Conservation (phyloP, 306 rosid species). For the Abrus pulchellus region DNA sequence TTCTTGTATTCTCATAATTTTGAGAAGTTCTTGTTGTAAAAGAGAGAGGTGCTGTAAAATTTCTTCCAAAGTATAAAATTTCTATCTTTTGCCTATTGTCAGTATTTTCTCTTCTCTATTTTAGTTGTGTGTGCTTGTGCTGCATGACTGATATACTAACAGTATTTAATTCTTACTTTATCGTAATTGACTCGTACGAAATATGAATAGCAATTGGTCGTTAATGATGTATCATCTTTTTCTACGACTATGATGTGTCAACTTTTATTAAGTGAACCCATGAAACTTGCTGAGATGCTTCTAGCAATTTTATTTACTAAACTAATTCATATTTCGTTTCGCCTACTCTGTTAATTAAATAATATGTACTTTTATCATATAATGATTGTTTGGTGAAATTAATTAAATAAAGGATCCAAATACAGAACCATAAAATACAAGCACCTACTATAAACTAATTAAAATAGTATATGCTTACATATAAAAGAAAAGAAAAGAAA, state of each 20-base stretch:
- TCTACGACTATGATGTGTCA: background rate
- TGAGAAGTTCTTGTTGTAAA: too few relatives aligned
- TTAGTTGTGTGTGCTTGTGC: too few relatives aligned
- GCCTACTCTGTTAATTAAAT: too few relatives aligned
- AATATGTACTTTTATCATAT: background rate
- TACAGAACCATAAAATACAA: background rate
- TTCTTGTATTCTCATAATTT: too few relatives aligned
- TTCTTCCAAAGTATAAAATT: too few relatives aligned
- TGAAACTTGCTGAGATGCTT: slow-evolving; percentile 6
- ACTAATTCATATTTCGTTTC: background rate
- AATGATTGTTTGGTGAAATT: slow-evolving; percentile 9
- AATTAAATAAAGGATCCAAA: slow-evolving; percentile 1
- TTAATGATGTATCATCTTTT: background rate
- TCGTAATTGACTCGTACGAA: background rate
- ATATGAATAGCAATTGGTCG: background rate
- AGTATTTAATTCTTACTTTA: background rate
- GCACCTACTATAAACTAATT: background rate
- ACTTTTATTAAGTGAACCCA: background rate
- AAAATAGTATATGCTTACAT: background rate
- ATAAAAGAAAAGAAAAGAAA: too few relatives aligned
- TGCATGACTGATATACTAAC: too few relatives aligned
- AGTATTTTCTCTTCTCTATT: too few relatives aligned
- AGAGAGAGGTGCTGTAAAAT: too few relatives aligned
- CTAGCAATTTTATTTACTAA: background rate
- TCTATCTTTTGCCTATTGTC: too few relatives aligned